Conservation (phyloP, 805 yeast species). For the Pichia rugopelliculosa region DNA sequence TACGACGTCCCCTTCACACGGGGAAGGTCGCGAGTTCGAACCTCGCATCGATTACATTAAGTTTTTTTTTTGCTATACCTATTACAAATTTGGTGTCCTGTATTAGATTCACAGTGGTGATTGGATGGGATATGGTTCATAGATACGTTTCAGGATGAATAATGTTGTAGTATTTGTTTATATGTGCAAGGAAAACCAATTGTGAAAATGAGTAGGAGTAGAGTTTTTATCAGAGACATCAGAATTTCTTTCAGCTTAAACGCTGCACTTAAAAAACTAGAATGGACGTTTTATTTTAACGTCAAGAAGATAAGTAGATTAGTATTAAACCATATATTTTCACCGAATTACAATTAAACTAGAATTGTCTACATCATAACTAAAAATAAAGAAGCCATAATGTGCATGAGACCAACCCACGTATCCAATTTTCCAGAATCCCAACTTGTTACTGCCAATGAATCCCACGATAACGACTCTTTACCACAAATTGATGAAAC, state of each 20-base stretch:
- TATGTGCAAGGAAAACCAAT: too few relatives aligned
- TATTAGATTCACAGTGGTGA: too few relatives aligned
- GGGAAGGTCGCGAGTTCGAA: slow-evolving; percentile 37
- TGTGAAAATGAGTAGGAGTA: too few relatives aligned
- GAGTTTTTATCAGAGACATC: too few relatives aligned
- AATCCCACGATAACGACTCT: slow-evolving; percentile 5
- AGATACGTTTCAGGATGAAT: too few relatives aligned
- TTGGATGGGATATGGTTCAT: too few relatives aligned
- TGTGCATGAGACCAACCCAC: slow-evolving; percentile 9
- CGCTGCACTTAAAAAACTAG: neutral
- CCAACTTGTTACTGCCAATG: slow-evolving; percentile 2
- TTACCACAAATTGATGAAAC: slow-evolving; percentile 2
- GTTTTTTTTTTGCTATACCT: neutral
- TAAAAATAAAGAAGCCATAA: too few relatives aligned
- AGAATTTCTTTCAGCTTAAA: too few relatives aligned
- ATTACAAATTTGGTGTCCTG: too few relatives aligned
- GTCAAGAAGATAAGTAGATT: neutral
- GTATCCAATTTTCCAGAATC: neutral
- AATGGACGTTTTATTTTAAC: neutral
- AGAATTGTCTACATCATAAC: too few relatives aligned
- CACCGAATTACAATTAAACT: too few relatives aligned
- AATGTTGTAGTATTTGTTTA: too few relatives aligned
- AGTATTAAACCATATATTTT: neutral
- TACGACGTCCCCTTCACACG: slow-evolving; percentile 36
- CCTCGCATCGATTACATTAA: slow-evolving; percentile 31